Percentiles rank a stretch among this genome's conserved stretches.
Evolutionary conservation across 768 basidiomycete genomes (phyloP).

Genomic region (Terana coerulea): DNA sequence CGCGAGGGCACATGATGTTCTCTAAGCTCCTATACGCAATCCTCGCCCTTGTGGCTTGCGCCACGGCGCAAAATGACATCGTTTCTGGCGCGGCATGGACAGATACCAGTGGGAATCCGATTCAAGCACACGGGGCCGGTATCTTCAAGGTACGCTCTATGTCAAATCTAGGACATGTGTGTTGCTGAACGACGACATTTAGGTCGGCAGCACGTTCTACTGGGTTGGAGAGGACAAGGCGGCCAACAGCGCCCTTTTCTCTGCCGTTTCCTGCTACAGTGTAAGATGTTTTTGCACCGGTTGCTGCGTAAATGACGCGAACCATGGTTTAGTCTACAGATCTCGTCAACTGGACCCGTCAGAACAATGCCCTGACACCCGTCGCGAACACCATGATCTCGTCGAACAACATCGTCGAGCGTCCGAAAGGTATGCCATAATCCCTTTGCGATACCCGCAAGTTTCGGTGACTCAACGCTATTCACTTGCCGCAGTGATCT

Average conservation of each 20-base stretch:
- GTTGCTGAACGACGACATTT: background rate
- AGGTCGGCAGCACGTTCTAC: constrained; percentile 54
- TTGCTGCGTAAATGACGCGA: background rate
- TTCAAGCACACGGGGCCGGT: constrained; percentile 62
- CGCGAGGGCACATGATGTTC: constrained; percentile 11
- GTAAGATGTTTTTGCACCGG: constrained; percentile 25
- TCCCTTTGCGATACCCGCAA: background rate
- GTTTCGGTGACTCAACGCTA: background rate
- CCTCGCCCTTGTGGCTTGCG: constrained; percentile 11
- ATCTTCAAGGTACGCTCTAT: constrained; percentile 42
- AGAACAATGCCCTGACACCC: constrained; percentile 55
- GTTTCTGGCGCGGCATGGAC: constrained; percentile 62
- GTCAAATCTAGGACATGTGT: background rate
- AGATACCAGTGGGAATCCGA: constrained; percentile 56
- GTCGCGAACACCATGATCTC: constrained; percentile 53
- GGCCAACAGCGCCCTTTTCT: constrained; percentile 50
- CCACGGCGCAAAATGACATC: constrained; percentile 34
- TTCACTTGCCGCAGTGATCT: constrained; percentile 37
- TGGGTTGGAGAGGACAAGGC: constrained; percentile 66
- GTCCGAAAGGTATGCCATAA: constrained; percentile 48
- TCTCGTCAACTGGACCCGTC: constrained; percentile 50
- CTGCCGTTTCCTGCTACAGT: constrained; percentile 56
- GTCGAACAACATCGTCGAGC: constrained; percentile 53
- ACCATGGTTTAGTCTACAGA: constrained; percentile 39
- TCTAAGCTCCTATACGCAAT: constrained; percentile 3